A percentile compares a stretch with the other conserved stretches of the same genome.
Conservation (phyloP, 139 green algal species). For the Deuterostichococcus epilithicus region DNA sequence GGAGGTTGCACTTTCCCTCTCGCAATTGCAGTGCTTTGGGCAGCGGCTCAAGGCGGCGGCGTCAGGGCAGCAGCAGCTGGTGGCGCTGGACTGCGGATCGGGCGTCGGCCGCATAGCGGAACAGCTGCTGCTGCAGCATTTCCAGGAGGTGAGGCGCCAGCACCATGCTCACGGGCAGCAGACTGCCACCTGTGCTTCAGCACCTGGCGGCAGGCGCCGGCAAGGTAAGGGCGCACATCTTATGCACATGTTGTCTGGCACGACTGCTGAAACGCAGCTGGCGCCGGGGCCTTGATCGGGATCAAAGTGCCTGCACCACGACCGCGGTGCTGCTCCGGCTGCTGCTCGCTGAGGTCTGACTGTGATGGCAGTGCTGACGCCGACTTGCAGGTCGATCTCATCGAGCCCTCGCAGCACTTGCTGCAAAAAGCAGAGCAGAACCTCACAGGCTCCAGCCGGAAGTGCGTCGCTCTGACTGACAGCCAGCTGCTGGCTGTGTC, state of each 20-base stretch:
- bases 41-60: slow-evolving; percentile 44
- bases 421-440: slow-evolving; percentile 42
- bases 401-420: slow-evolving; percentile 76
- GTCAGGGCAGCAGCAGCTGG: slow-evolving; percentile 30
- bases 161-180: too few relatives aligned
- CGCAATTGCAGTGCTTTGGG: slow-evolving; percentile 48
- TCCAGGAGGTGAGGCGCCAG: slow-evolving; percentile 58
- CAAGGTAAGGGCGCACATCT: too few relatives aligned
- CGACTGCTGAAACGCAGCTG: too few relatives aligned
- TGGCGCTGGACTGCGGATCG: slow-evolving; percentile 83
- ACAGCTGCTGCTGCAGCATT: slow-evolving; percentile 83
- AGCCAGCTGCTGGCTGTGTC: neutral
- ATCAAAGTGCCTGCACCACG: too few relatives aligned
- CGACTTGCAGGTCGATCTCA: slow-evolving; percentile 64
- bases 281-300: too few relatives aligned
- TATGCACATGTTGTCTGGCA: too few relatives aligned
- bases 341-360: too few relatives aligned
- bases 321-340: too few relatives aligned
- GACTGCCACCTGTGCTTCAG: too few relatives aligned
- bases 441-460: neutral
- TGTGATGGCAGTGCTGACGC: too few relatives aligned
- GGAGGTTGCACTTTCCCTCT: too few relatives aligned
- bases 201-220: too few relatives aligned
- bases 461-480: neutral
- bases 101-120: slow-evolving; percentile 86